Base-by-base conservation (phyloP, 305 asterid species). In the Fraxinus velutina region DNA sequence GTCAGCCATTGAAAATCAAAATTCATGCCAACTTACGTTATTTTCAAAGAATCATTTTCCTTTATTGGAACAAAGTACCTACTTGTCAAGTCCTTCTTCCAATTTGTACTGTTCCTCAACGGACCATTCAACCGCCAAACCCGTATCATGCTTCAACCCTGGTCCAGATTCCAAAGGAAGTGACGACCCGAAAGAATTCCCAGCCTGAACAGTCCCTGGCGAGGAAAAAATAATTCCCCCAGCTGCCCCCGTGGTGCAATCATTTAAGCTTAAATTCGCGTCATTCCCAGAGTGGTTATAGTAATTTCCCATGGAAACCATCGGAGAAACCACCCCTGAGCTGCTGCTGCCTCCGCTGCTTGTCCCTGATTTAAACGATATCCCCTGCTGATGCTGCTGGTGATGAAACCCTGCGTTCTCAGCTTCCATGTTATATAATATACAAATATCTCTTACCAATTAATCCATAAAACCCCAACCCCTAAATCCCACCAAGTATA, bases 41-140 rank as follows among this genome's bases (percentile, higher is more conserved):
- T 42, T 42, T 42, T 50, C 6, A 50, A 50, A 52, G 1, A 57
- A 19, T 17, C 13, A 9, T 85, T 66, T 47, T 68, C 83, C 81
- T 60, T 68, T 85, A 50, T 39, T 81, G 86, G 85, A 89, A 89
- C 87, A 84, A 85, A 84, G 81, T 83, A 90, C 94, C 88, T 89
- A 93, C 98, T 91, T 93, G 89, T 83, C 86, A 85, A 93, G 94
- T 86, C 96, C 97, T 85, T 92, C 96, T 85, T 92, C 95, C 84
- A 93, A 76, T 86, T 87, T 92, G 81, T 82, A 89, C 91, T 92
- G 93, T 79, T 92, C 98, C 44, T 89, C 96, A 34, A 86, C 85
- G 19, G 96, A 88, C 98, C 98, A 93, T 88, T 93, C 98, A 39
- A 83, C 94, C 1, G 95, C 96, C 68, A 93, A 83, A 36, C 94